A percentile compares a stretch with the other conserved stretches of the same genome.
Evolutionary conservation across 257 asterid species (phyloP).

Genomic region (Paulownia fortunei): DNA sequence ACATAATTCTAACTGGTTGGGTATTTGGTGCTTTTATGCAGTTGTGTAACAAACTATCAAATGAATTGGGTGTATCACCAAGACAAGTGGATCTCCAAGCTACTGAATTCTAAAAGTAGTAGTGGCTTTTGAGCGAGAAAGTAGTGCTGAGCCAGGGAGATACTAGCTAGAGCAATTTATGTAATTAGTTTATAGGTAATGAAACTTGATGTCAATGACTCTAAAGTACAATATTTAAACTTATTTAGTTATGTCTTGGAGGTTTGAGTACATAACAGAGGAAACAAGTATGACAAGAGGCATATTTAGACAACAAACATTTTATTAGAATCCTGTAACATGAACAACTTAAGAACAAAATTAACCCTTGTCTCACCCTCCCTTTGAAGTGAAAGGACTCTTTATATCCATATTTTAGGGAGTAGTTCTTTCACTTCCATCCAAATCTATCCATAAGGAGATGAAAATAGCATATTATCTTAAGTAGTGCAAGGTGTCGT

Average conservation of each 20-base stretch:
- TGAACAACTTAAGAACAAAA: too few relatives aligned
- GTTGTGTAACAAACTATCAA: constrained; percentile 80
- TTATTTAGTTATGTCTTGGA: background rate
- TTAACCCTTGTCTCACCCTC: too few relatives aligned
- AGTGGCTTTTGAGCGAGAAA: background rate
- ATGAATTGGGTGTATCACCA: constrained; percentile 76
- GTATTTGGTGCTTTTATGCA: constrained; percentile 37
- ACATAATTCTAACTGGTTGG: constrained; percentile 1
- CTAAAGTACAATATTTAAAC: background rate
- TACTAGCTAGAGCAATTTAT: too few relatives aligned
- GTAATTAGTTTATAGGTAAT: background rate
- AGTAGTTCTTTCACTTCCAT: too few relatives aligned
- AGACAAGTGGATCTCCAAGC: constrained; percentile 51
- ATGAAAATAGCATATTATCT: too few relatives aligned
- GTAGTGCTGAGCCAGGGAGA: too few relatives aligned
- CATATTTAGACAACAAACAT: background rate
- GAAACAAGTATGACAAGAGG: background rate
- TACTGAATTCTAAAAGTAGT: constrained; percentile 28
- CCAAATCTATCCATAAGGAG: too few relatives aligned
- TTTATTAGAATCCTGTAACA: too few relatives aligned
- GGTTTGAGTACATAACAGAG: background rate
- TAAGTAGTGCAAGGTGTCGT: too few relatives aligned
- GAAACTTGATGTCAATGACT: background rate
- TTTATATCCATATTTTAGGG: too few relatives aligned
- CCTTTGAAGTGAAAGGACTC: too few relatives aligned